Evolutionary conservation across 495 filamentous ascomycete genomes (phyloP).

Genomic region (Podospora pseudopauciseta): DNA sequence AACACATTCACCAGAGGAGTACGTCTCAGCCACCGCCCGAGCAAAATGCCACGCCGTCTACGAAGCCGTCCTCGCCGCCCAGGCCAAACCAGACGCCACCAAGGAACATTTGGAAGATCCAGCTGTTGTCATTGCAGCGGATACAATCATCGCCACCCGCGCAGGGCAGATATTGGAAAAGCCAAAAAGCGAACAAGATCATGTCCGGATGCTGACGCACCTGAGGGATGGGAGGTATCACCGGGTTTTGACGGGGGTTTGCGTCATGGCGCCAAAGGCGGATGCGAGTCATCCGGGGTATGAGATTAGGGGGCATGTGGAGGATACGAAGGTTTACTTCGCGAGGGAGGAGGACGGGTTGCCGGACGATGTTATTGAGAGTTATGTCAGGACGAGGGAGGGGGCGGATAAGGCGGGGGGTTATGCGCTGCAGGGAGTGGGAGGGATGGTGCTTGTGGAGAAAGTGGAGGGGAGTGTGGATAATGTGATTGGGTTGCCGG

Average conservation of each 20-base stretch:
- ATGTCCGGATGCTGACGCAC: conserved; percentile 74
- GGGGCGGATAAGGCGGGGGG: conserved; percentile 95
- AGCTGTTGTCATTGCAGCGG: conserved; percentile 81
- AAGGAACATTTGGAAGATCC: conserved; percentile 56
- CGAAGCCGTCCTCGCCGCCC: conserved; percentile 47
- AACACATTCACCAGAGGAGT: conserved; percentile 73
- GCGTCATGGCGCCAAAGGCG: conserved; percentile 71
- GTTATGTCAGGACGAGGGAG: conserved; percentile 87
- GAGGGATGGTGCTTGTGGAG: conserved; percentile 75
- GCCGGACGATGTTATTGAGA: conserved; percentile 57
- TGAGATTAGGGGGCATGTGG: conserved; percentile 70
- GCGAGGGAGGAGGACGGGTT: conserved; percentile 71
- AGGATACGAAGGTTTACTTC: conserved; percentile 85
- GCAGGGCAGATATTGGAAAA: conserved; percentile 82
- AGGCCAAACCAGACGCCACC: background rate
- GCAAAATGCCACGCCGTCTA: conserved; percentile 82
- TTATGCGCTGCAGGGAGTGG: conserved; percentile 88
- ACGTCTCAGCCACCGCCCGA: conserved; percentile 81
- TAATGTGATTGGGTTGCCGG: conserved; percentile 93
- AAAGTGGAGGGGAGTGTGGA: conserved; percentile 84
- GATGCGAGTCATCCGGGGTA: conserved; percentile 80
- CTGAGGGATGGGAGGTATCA: conserved; percentile 71
- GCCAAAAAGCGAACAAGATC: conserved; percentile 72
- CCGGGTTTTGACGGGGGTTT: conserved; percentile 77
- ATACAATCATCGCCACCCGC: conserved; percentile 83